phyloP scores from a whole-genome alignment of 768 basidiomycete species.

The Sarcodon sp. region DNA sequence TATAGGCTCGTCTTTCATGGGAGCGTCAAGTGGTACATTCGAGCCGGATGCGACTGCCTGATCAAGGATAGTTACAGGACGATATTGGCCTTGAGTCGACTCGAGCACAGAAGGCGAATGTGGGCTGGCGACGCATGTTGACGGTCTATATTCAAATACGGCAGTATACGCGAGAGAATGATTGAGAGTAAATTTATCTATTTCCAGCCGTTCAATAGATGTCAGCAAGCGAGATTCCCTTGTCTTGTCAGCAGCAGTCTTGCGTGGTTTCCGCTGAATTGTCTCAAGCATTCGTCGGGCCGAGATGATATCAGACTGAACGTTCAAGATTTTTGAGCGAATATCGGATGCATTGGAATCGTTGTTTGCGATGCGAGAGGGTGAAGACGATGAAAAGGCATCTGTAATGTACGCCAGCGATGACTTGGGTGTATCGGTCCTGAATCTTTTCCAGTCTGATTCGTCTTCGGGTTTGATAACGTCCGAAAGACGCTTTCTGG shows the following conservation, averaged over 20 bases:
- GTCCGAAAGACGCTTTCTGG: slow-evolving; percentile 25
- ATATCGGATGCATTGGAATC: neutral
- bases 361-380: neutral
- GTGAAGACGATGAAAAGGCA: neutral
- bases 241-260: no score
- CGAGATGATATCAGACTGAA: neutral
- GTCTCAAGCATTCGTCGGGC: no score
- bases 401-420: slow-evolving; percentile 1
- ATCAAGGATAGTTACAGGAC: neutral
- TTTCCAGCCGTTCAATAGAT: slow-evolving; percentile 6
- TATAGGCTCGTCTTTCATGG: slow-evolving; percentile 2
- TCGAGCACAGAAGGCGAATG: neutral
- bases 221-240: slow-evolving; percentile 6
- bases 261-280: no score
- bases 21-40: slow-evolving; percentile 4
- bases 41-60: slow-evolving; percentile 10
- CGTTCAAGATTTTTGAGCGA: slow-evolving; percentile 1
- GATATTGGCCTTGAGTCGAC: neutral
- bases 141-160: slow-evolving; percentile 6
- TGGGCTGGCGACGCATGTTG: slow-evolving; percentile 4
- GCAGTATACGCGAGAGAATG: slow-evolving; percentile 9
- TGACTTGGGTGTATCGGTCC: slow-evolving; percentile 7
- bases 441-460: neutral
- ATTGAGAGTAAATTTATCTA: slow-evolving; percentile 7
- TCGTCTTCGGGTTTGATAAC: slow-evolving; percentile 1